A percentile compares a stretch with the other conserved stretches of the same genome.
Conservation (phyloP, 2,329 filamentous ascomycete genomes). For the Diplodia intermedia region DNA sequence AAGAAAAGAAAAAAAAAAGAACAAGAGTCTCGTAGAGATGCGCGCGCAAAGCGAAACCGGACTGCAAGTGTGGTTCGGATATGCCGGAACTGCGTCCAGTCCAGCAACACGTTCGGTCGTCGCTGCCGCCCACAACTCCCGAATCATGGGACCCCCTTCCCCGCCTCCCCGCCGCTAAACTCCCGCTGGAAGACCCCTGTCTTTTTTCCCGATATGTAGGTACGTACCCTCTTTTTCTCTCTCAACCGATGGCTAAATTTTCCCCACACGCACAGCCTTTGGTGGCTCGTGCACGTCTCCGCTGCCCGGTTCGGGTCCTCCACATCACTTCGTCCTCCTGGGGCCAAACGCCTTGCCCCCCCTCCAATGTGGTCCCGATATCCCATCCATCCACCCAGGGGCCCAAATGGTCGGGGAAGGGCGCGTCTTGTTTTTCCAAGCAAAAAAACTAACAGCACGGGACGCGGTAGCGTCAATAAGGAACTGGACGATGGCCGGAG, state of each 20-base stretch:
- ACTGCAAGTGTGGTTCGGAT: not conserved
- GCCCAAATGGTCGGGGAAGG: no score
- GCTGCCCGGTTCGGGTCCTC: constrained; percentile 12
- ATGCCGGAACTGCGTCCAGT: no score
- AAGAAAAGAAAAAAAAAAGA: no score
- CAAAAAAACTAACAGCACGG: no score
- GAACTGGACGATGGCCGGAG: not conserved
- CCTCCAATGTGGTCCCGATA: constrained; percentile 9
- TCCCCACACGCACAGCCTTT: not conserved
- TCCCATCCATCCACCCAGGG: no score
- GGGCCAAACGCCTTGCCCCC: not conserved
- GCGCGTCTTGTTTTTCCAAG: no score
- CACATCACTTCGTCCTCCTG: constrained; percentile 2
- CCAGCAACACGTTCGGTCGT: no score
- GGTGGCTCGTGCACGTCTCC: not conserved
- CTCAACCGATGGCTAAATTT: not conserved
- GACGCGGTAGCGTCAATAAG: not conserved
- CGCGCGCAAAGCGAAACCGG: not conserved
- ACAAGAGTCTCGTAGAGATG: not conserved
- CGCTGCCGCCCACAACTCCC: no score
- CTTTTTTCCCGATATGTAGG: not conserved
- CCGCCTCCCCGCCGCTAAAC: no score
- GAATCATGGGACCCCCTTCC: no score
- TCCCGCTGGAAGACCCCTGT: not conserved
- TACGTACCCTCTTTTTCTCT: not conserved